phyloP scores from a whole-genome alignment of 768 basidiomycete genomes.

The Agaricus blazei region DNA sequence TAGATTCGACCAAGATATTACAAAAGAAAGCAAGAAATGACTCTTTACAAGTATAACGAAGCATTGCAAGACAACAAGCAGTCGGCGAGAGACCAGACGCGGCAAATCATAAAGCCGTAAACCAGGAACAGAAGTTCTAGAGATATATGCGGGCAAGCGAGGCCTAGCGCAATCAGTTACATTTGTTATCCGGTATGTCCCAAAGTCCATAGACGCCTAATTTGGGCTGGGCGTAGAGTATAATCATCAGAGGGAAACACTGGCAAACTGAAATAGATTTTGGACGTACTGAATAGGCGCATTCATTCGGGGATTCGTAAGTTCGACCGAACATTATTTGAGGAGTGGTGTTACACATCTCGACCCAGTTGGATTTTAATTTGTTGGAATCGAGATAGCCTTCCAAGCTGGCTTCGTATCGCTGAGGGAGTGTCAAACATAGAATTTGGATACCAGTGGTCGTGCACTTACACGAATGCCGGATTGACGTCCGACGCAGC shows the following conservation, averaged over 20 bases:
- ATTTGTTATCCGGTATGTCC: conserved; percentile 2
- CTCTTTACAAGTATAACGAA: too few species aligned
- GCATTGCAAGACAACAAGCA: too few species aligned
- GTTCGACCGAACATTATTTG: conserved; percentile 4
- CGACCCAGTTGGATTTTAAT: conserved; percentile 2
- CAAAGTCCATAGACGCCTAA: conserved; percentile 5
- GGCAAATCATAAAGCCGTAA: too few species aligned
- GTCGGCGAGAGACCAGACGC: too few species aligned
- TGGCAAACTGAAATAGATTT: not conserved
- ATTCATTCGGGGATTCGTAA: not conserved
- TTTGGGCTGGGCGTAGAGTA: not conserved
- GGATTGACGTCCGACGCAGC: not conserved
- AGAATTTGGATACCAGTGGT: not conserved
- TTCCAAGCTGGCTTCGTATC: conserved; percentile 4
- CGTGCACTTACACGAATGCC: conserved; percentile 4
- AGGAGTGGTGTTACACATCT: conserved; percentile 7
- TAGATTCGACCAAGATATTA: too few species aligned
- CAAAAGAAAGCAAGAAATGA: too few species aligned
- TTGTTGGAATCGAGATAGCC: conserved; percentile 5
- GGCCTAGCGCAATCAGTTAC: not conserved
- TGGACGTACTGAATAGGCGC: conserved; percentile 1
- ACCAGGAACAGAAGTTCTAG: not conserved
- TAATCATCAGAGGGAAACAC: not conserved
- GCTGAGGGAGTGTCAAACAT: not conserved
- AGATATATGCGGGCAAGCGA: too few species aligned